Base-by-base conservation (phyloP, 768 basidiomycete species). In the Naganishia friedmannii region DNA sequence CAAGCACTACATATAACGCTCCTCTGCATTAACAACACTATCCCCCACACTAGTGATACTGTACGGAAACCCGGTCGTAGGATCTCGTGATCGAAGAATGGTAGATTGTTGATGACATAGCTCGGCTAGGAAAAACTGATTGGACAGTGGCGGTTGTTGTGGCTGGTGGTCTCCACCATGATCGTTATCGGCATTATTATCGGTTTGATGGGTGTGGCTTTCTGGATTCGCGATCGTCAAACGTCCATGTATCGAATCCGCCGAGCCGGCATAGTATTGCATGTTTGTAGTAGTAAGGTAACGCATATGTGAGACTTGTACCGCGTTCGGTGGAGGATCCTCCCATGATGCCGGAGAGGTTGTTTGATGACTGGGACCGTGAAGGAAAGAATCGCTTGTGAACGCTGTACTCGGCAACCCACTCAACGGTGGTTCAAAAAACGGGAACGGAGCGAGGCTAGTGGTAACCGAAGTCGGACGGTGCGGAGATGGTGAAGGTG, bases 61-160 rank as follows among this genome's bases (percentile, higher is more conserved):
- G 37, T 39, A 42, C 12, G 60, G 42, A 29, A 63, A 63, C 39
- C 21, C 42, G 42, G 42, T 34, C 23, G 60, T 28, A 17, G 60
- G 37, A 37, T 63, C 60, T 28, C n/a, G 60, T 2, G 60, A 23
- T 63, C 60, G 60, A n/a, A 63, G 39, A 9, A 63, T 45, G 21
- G 34, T 63, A 37, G 60, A 63, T 42, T 45, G 37, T 42, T 42
- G 60, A 63, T 63, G 60, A 29, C 60, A 63, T 10, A 63, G 23
- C 39, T 63, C 60, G 37, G 60, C 60, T 2, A 28, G 42, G 7
- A 42, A 63, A 42, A 63, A 42, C 37, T 28, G 39, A 42, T 63
- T 63, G 5, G 39, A 4, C 15, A 4, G 60, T 45, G 12, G 60
- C n/a, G 6, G n/a, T 51, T 21, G n/a, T 13, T n/a, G n/a, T 15